Evolutionary conservation across 176 grass and related monocot genomes (phyloP).

Genomic region (maize (Zea mays)): DNA sequence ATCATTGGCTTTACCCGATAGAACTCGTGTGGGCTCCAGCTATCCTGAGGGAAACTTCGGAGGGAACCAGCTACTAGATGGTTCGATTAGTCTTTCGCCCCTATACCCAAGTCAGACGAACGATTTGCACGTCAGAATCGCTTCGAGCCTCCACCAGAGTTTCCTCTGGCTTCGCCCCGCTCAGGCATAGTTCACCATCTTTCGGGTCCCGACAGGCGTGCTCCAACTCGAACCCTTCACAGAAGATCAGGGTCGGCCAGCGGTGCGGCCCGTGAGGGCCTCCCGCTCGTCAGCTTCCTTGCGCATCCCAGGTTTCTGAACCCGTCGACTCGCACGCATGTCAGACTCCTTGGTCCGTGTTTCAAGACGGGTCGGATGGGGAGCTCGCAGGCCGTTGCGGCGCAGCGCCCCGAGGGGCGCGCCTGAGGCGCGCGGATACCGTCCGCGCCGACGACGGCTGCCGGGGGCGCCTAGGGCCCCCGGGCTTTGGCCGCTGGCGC

Average conservation of each 20-base stretch:
- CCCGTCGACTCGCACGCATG: conserved; percentile 59
- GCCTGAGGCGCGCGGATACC: too few relatives aligned
- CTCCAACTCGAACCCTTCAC: conserved; percentile 80
- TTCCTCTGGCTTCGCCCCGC: conserved; percentile 67
- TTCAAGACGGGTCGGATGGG: conserved; percentile 83
- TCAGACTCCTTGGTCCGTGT: conserved; percentile 79
- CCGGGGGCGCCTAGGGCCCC: too few relatives aligned
- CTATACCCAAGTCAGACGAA: conserved; percentile 91
- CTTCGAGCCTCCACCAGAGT: conserved; percentile 68
- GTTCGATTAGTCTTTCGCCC: conserved; percentile 94
- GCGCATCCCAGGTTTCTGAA: conserved; percentile 47
- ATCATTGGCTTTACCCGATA: conserved; percentile 61
- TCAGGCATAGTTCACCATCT: conserved; percentile 69
- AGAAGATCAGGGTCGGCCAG: conserved; percentile 63
- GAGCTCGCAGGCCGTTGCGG: too few relatives aligned
- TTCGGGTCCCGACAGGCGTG: conserved; percentile 59
- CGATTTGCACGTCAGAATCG: conserved; percentile 76
- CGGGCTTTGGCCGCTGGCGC: background rate
- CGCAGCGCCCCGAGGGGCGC: too few relatives aligned
- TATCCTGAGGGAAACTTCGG: too few relatives aligned
- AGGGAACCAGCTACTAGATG: conserved; percentile 89
- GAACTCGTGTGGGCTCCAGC: too few relatives aligned
- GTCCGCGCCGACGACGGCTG: too few relatives aligned
- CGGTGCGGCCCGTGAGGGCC: conserved; percentile 24
- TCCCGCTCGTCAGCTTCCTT: conserved; percentile 52